Percentiles rank a stretch among this genome's conserved stretches.
phyloP scores from a whole-genome alignment of 805 yeast species.

The Torulaspora maleeae region DNA sequence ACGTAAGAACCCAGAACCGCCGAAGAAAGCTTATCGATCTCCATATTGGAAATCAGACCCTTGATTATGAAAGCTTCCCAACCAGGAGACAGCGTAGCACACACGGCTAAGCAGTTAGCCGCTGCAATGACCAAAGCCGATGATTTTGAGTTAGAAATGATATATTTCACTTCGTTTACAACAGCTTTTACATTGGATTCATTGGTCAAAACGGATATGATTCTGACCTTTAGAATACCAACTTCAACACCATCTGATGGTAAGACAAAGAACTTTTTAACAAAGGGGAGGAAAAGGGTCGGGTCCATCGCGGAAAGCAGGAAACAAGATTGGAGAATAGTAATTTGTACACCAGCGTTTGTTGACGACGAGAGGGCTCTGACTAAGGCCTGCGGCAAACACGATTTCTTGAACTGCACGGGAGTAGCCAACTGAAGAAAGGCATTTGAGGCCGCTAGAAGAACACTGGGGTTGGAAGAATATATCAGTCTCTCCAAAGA shows the following conservation, averaged over 20 bases:
- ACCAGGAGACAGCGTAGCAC: constrained; percentile 46
- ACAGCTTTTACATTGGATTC: constrained; percentile 49
- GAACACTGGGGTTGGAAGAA: constrained; percentile 54
- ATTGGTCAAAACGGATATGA: constrained; percentile 55
- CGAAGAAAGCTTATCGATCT: constrained; percentile 24
- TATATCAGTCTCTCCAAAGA: constrained; percentile 45
- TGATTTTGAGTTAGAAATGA: constrained; percentile 36
- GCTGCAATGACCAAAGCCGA: constrained; percentile 41
- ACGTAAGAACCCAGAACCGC: constrained; percentile 57
- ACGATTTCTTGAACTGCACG: constrained; percentile 43
- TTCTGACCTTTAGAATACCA: constrained; percentile 53
- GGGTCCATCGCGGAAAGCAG: constrained; percentile 34
- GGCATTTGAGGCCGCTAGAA: constrained; percentile 56
- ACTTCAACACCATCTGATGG: constrained; percentile 48
- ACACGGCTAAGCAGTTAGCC: constrained; percentile 57
- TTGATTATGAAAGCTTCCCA: constrained; percentile 53
- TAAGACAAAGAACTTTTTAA: constrained; percentile 48
- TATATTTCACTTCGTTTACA: constrained; percentile 60
- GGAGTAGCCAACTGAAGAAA: constrained; percentile 57
- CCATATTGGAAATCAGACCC: constrained; percentile 57
- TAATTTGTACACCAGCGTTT: constrained; percentile 32
- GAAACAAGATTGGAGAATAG: constrained; percentile 47
- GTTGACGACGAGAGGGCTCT: constrained; percentile 38
- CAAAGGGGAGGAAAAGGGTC: constrained; percentile 37
- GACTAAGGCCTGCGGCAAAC: constrained; percentile 49